These are phyloP conservation scores for Pseudopyricularia javanii DNA, from an alignment of 2,329 filamentous ascomycete species.

Conservation along the genomic window DNA sequence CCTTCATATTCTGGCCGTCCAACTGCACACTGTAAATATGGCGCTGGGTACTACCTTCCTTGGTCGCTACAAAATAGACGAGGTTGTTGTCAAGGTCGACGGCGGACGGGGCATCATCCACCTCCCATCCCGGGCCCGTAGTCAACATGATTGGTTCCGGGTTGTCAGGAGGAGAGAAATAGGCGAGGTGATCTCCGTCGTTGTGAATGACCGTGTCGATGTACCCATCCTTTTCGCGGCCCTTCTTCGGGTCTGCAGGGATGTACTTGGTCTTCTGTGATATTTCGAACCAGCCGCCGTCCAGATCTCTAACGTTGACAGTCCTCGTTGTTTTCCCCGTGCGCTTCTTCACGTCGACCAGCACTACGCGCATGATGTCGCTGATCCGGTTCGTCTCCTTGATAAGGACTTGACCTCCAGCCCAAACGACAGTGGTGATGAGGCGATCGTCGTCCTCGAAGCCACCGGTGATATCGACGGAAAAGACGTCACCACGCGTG, in stretches of 20 bases:
- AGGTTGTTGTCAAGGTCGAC: slow-evolving; percentile 76
- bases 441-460: slow-evolving; percentile 74
- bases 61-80: slow-evolving; percentile 83
- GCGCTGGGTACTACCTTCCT: slow-evolving; percentile 77
- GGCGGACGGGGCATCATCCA: slow-evolving; percentile 71
- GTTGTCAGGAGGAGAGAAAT: slow-evolving; percentile 81
- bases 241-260: slow-evolving; percentile 67
- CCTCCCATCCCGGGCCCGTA: slow-evolving; percentile 73
- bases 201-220: slow-evolving; percentile 82
- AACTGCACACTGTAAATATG: slow-evolving; percentile 86
- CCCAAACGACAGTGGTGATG: slow-evolving; percentile 90
- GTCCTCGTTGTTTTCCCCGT: slow-evolving; percentile 69
- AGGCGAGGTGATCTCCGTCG: slow-evolving; percentile 81
- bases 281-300: slow-evolving; percentile 96
- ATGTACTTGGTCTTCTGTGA: slow-evolving; percentile 77
- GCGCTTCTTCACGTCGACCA: slow-evolving; percentile 66
- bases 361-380: slow-evolving; percentile 74
- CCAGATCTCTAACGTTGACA: slow-evolving; percentile 68
- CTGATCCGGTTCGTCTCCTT: slow-evolving; percentile 92
- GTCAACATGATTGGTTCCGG: slow-evolving; percentile 76
- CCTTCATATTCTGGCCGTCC: slow-evolving; percentile 59
- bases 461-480: slow-evolving; percentile 62
- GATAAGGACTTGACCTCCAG: slow-evolving; percentile 70
- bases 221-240: slow-evolving; percentile 74
- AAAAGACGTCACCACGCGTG: slow-evolving; percentile 62